Evolutionary conservation across 345 rosid species (phyloP), one percentile per base, ranked within the genome.

Genomic region (Clausena lansium): DNA sequence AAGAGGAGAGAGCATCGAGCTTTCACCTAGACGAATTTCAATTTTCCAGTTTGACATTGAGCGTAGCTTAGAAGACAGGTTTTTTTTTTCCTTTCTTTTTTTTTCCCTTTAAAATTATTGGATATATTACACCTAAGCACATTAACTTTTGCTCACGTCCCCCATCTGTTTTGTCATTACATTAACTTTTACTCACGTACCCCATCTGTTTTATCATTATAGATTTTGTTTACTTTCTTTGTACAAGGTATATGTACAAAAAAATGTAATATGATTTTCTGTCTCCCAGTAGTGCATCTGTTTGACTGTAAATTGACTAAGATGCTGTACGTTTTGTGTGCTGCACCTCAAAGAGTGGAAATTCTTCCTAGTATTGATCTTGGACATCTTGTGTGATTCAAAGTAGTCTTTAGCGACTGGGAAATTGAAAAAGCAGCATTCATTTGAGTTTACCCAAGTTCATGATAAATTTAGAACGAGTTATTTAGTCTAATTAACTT

Each of bases 31-130:
- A 83, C 87, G 87, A 82, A 92, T 94, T 81, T 96, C 98, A 3
- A 89, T 96, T 86, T 90, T 91, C 82, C 78, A 87, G 79, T 92
- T 94, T 79, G 92, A 94, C 62, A 90, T 94, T 2, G 97, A 96
- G 73, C 97, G 94, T 47, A 96, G 98, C 72, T 86, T 94, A 84
- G 98, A 96, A 79, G 97, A 92, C 88, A 92, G 97, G 97, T 91
- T 71, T 47, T 25, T 79, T 7, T 38, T 19, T 38, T n/a, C n/a
- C n/a, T n/a, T 9, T 74, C 24, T 33, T 54, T 74, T 33, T 20
- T 27, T 45, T 1, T 3, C 4, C 15, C 47, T 11, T 0, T 11
- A 13, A 45, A 24, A n/a, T 36, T 35, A 52, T 7, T 30, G 57
- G 17, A 41, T 60, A 14, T 59, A 32, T 2, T n/a, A 41, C 47